Evolutionary conservation across 805 yeast species (phyloP).

Genomic region (Danielia oregonensis): DNA sequence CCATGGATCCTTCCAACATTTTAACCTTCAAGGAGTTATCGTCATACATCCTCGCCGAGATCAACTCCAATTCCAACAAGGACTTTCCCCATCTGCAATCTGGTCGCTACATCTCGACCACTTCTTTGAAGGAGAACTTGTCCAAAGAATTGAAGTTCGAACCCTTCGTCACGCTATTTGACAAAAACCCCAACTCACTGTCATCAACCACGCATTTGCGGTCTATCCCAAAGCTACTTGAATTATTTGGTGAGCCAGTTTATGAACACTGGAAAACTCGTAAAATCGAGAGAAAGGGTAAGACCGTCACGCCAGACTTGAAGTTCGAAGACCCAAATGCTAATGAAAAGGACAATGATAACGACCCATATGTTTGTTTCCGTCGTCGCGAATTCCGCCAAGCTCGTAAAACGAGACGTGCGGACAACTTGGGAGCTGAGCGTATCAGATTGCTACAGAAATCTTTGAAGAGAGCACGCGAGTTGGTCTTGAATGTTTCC

Average conservation of each 20-base stretch:
- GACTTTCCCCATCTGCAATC: constrained; percentile 15
- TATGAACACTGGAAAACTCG: constrained; percentile 82
- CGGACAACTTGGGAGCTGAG: constrained; percentile 88
- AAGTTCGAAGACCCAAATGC: constrained; percentile 77
- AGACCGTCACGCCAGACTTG: constrained; percentile 65
- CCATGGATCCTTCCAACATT: constrained; percentile 80
- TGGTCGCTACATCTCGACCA: constrained; percentile 45
- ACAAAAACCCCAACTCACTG: constrained; percentile 30
- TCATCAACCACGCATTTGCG: constrained; percentile 29
- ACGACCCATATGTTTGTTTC: constrained; percentile 93
- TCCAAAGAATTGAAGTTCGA: constrained; percentile 53
- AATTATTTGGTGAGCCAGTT: constrained; percentile 58
- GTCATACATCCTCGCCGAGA: constrained; percentile 40
- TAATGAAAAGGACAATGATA: constrained; percentile 78
- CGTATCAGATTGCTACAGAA: constrained; percentile 67
- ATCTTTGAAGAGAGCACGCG: constrained; percentile 74
- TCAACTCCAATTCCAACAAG: constrained; percentile 22
- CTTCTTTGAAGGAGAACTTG: constrained; percentile 54
- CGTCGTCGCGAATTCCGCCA: constrained; percentile 93
- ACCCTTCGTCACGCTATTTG: constrained; percentile 59
- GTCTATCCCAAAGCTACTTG: constrained; percentile 46
- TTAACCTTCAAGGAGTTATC: constrained; percentile 67
- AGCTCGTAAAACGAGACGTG: constrained; percentile 92
- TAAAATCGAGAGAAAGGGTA: constrained; percentile 67
- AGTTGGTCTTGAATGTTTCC: constrained; percentile 63